These are phyloP conservation scores for Curvularia eragrostidis DNA, from an alignment of 2,329 filamentous ascomycete genomes.

Conservation along the genomic window DNA sequence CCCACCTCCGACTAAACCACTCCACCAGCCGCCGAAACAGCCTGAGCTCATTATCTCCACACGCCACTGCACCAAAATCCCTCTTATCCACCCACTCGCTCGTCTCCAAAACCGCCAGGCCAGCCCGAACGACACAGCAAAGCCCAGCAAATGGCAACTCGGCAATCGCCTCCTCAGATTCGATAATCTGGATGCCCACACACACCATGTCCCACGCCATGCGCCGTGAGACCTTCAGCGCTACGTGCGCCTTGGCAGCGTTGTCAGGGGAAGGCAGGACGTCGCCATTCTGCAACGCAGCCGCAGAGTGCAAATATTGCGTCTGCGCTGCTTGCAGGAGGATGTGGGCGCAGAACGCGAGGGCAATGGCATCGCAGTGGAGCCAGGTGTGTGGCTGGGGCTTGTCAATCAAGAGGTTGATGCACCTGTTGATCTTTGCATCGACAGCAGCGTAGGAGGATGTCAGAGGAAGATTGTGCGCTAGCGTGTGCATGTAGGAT, in stretches of 20 bases:
- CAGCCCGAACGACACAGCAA: conserved; percentile 22
- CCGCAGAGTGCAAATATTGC: background rate
- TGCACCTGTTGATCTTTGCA: background rate
- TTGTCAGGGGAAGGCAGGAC: background rate
- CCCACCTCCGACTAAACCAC: background rate
- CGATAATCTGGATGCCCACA: conserved; percentile 12
- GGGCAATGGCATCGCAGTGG: conserved; percentile 23
- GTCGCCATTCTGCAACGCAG: background rate
- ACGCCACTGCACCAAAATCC: background rate
- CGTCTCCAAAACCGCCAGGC: conserved; percentile 22
- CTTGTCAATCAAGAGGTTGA: conserved; percentile 17
- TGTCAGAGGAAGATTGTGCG: background rate
- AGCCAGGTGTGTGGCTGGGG: conserved; percentile 21
- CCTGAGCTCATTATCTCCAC: background rate
- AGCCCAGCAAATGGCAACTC: conserved; percentile 22
- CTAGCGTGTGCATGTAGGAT: conserved; percentile 7
- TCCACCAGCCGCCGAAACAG: background rate
- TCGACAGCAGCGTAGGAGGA: background rate
- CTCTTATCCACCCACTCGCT: background rate
- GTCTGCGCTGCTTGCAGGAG: conserved; percentile 4
- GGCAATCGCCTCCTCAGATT: conserved; percentile 8
- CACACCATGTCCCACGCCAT: conserved; percentile 27
- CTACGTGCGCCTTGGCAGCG: no score
- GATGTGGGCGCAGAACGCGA: conserved; percentile 24
- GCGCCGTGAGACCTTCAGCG: conserved; percentile 8